Conservation (phyloP, 495 filamentous ascomycete genomes). For the Darksidea phi region DNA sequence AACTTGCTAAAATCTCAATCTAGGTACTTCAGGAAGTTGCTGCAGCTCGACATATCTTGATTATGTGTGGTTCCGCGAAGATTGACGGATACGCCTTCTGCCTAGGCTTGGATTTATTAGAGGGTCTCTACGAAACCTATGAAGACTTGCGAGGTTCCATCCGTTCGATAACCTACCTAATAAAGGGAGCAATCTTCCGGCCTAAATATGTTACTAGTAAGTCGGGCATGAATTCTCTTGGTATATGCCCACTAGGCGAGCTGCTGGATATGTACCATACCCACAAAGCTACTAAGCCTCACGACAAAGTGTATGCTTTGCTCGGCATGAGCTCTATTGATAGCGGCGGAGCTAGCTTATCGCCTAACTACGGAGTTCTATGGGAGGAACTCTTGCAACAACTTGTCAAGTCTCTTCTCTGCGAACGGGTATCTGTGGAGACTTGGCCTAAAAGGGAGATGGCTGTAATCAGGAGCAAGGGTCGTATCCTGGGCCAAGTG, state of each 20-base stretch:
- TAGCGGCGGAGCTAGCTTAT: conserved; percentile 16
- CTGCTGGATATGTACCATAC: conserved; percentile 44
- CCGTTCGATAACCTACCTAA: background rate
- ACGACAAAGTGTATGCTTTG: conserved; percentile 46
- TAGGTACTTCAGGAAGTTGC: conserved; percentile 44
- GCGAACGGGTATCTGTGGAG: background rate
- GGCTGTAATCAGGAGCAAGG: background rate
- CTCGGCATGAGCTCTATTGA: conserved; percentile 41
- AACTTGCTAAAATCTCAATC: background rate
- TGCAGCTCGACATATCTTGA: conserved; percentile 34
- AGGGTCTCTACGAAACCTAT: background rate
- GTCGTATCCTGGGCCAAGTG: background rate
- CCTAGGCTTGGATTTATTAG: background rate
- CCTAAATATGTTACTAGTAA: background rate
- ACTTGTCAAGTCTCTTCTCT: conserved; percentile 29
- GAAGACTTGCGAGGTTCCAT: background rate
- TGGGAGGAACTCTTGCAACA: conserved; percentile 33
- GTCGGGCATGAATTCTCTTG: background rate
- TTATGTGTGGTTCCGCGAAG: conserved; percentile 38
- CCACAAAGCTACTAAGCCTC: conserved; percentile 37
- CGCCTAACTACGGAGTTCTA: conserved; percentile 31
- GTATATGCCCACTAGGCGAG: conserved; percentile 30
- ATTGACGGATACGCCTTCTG: conserved; percentile 31
- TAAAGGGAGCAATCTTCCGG: background rate
- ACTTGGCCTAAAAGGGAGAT: background rate